phyloP scores from a whole-genome alignment of 331 rosid genomes.

The Acacia concinna region DNA sequence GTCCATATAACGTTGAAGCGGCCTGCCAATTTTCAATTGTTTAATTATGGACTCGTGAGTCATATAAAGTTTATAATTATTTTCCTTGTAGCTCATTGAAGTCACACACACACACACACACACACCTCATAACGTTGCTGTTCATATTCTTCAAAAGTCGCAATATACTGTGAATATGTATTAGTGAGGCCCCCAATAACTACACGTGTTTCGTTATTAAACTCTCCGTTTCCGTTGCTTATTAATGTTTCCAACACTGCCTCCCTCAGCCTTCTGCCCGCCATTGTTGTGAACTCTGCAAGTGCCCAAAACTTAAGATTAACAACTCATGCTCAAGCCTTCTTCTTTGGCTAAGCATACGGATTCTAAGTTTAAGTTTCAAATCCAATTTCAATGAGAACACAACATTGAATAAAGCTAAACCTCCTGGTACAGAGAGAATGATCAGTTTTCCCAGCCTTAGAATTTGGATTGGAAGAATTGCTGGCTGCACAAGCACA shows the following conservation, averaged over 20 bases:
- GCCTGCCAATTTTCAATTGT: slow-evolving; percentile 46
- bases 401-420: slow-evolving; percentile 26
- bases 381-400: not conserved
- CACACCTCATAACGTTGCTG: slow-evolving; percentile 80
- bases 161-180: slow-evolving; percentile 77
- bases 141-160: slow-evolving; percentile 75
- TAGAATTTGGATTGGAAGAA: slow-evolving; percentile 80
- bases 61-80: not conserved
- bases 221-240: slow-evolving; percentile 54
- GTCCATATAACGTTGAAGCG: slow-evolving; percentile 88
- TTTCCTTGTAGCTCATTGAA: not conserved
- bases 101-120: slow-evolving; percentile 9
- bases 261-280: slow-evolving; percentile 74
- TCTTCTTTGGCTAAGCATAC: not conserved
- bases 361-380: not conserved
- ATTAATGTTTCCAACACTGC: slow-evolving; percentile 65
- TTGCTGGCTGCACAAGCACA: slow-evolving; percentile 67
- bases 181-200: slow-evolving; percentile 85
- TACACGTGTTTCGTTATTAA: slow-evolving; percentile 50
- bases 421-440: slow-evolving; percentile 95
- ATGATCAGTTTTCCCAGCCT: slow-evolving; percentile 79
- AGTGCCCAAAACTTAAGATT: slow-evolving; percentile 26
- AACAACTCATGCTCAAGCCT: not conserved
- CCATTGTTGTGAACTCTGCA: slow-evolving; percentile 90
- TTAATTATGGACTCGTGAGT: not conserved